A percentile compares a stretch with the other conserved stretches of the same genome.
phyloP scores from a whole-genome alignment of 495 filamentous ascomycete species.

The Penicillium antarcticum region DNA sequence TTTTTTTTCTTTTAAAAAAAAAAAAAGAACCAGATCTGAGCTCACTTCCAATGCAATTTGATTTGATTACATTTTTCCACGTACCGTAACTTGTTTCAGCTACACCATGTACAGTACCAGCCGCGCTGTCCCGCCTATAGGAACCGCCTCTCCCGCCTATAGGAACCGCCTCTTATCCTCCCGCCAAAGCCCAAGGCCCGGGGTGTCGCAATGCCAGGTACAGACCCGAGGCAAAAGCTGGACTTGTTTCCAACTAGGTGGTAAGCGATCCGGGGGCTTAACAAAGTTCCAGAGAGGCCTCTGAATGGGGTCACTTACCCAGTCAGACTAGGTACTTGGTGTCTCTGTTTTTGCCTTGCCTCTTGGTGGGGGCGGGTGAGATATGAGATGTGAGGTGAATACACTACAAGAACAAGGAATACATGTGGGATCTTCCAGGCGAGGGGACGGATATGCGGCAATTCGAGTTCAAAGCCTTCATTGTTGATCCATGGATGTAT shows the following conservation, averaged over 20 bases:
- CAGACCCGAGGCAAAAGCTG: conserved; percentile 11
- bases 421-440: too few species aligned
- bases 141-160: conserved; percentile 7
- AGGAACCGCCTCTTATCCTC: neutral
- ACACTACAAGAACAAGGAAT: too few species aligned
- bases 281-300: too few species aligned
- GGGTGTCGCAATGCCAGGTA: conserved; percentile 18
- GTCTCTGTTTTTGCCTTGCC: too few species aligned
- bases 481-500: neutral
- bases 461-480: too few species aligned
- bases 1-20: too few species aligned
- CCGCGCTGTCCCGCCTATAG: conserved; percentile 12
- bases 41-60: neutral
- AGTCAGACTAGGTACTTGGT: too few species aligned
- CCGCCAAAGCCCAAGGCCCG: neutral
- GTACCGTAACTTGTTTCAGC: neutral
- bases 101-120: conserved; percentile 2
- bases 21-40: neutral
- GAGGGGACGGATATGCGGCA: too few species aligned
- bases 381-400: too few species aligned
- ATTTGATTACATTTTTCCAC: too few species aligned
- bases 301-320: too few species aligned
- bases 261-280: neutral
- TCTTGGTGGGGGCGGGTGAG: too few species aligned
- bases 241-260: conserved; percentile 16